Evolutionary conservation across 108 stramenopile genomes (phyloP), one percentile per base, ranked within the genome.

Genomic region (Discostella pseudostelligera): DNA sequence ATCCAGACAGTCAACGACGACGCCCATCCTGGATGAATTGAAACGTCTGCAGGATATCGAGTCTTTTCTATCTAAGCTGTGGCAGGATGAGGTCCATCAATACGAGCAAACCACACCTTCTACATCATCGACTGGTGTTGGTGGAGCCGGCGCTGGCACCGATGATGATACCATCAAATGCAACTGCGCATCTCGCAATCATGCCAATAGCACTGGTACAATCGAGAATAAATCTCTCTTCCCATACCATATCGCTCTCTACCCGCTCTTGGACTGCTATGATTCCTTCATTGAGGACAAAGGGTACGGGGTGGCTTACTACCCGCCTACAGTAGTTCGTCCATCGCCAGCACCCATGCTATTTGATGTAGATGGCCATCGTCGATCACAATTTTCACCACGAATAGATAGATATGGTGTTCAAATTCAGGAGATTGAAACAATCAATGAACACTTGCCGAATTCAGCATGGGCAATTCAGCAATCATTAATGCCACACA

Each of bases 251-350:
- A 21, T 25, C 26, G 39, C 78, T 13, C 67, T 75, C 14, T 84
- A 84, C 59, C 59, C 74, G 11, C 55, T 84, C 12, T 29, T 84
- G 60, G 79, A 82, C 29, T 78, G 73, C 58, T 84, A 82, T 47
- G 79, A 84, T 42, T 54, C 59, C 11, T 39, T 81, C n/a, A 40
- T 62, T 10, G 55, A 44, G 8, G 39, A 46, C 37, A 11, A 26
- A 35, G 55, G 37, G 16, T n/a, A 40, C 39, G 8, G 32, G 32
- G 32, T 0, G 10, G 2, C 19, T 3, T 4, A 51, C 19, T 42
- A 37, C 24, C 35, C 51, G 21, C 14, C 5, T 3, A 39, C 36
- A 2, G 39, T 49, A 13, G 40, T 59, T 26, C 39, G 65, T 10
- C 73, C 73, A 20, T 67, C 74, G 10, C 53, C 54, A 5, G 44